Evolutionary conservation across 441 rosid species (phyloP), one percentile per base, ranked within the genome.

Genomic region (Arabidopsis lyrata): DNA sequence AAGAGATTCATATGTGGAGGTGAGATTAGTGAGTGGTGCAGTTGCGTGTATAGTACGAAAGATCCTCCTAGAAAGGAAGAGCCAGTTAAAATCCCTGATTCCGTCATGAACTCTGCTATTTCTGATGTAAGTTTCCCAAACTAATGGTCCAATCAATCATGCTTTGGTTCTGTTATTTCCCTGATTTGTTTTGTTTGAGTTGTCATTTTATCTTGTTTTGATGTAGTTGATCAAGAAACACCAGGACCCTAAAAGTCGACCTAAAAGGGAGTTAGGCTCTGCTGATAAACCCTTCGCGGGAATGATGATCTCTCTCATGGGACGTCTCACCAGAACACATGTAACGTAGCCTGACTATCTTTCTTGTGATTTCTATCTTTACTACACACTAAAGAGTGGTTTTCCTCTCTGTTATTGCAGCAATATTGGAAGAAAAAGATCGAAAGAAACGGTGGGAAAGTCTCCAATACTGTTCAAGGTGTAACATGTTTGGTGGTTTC

Each of bases 1-100:
- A 83, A 59, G 53, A 70, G 86, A 52, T 88, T 86, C 48, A 27
- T 65, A 5, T 93, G 96, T 81, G 87, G 85, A 59, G 95, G 95
- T 36, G 82, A 84, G 53, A 85, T 86, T 35, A 91, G 96, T 63
- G 95, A 91, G 66, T 93, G 98, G 97, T 86, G 92, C 20, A 84
- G 89, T 76, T 91, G 98, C 81, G 89, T 87, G 54, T 88, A 75
- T 68, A 86, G 76, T 75, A 79, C 91, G 38, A 86, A 83, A 61
- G 63, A 59, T 58, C 93, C 97, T 2, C 87, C 95, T 5, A 86
- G 95, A 59, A 87, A 71, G 60, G 83, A 85, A 16, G 88, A 86
- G 48, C 63, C 87, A 2, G 41, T 80, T 61, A 83, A 82, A 66
- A 52, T 91, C n/a, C 86, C 96, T 1, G 89, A 86, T 72, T 84